Base-by-base conservation (phyloP, 768 basidiomycete species). In the Pleurotus cornucopiae region DNA sequence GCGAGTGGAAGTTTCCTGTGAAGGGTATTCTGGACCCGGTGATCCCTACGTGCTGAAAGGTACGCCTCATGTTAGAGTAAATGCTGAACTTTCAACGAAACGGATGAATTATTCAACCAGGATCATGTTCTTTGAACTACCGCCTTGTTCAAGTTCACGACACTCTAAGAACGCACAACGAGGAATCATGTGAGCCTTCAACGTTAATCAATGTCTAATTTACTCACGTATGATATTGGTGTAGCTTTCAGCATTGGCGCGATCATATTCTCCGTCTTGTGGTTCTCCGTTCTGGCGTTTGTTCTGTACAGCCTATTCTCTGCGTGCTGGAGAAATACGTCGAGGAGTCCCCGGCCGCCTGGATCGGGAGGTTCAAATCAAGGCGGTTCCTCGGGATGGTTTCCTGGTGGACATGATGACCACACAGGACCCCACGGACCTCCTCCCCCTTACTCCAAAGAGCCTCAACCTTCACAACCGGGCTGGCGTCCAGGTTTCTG, bases 21-120 rank as follows among this genome's bases (percentile, higher is more conserved):
- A 98, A 74, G 95, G 95, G 20, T 98, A 89, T 88, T 83, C 80
- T 39, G 73, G 77, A 30, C 82, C 91, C 3, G 93, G 91, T 0
- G 95, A 98, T 71, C 77, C 83, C 1, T 83, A 86, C 67, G 90
- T 98, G 12, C 69, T 96, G 59, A 91, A 92, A 76, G 94, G 94
- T 88, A 38, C 34, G 71, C 60, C 49, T 40, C 18, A 14, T 41
- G 6, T 20, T 3, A 21, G 49, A 55, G 30, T 20, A 26, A 49
- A 16, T 13, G 5, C 18, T 20, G 25, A 12, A 20, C 21, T 26
- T 49, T 13, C 47, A 48, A 39, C 26, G 11, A 12, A 25, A n/a
- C 46, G 7, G 44, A 37, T 54, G 4, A 26, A 55, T 6, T 38
- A 21, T 37, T 34, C 1, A 3, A 25, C 3, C 41, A 93, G 94